Evolutionary conservation across 768 basidiomycete species (phyloP).

Genomic region (Rhizopogon sp.): DNA sequence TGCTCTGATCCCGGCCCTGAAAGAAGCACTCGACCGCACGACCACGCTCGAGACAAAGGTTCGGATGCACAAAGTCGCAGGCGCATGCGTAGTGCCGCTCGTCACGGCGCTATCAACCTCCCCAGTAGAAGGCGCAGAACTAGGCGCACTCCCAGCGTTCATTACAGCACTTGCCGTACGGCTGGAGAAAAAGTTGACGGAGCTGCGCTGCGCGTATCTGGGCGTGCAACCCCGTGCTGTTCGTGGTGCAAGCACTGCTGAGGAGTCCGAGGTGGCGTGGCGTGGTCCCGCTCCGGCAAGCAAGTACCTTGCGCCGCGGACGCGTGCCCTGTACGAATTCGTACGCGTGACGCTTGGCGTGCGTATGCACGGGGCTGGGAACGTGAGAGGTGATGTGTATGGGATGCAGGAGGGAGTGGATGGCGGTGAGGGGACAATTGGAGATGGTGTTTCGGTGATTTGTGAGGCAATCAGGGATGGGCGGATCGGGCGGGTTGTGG

Average conservation of each 20-base stretch:
- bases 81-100: slow-evolving; percentile 53
- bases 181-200: slow-evolving; percentile 17
- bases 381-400: slow-evolving; percentile 52
- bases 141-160: slow-evolving; percentile 20
- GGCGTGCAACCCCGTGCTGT: slow-evolving; percentile 18
- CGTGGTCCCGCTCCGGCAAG: slow-evolving; percentile 65
- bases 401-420: slow-evolving; percentile 55
- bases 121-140: slow-evolving; percentile 11
- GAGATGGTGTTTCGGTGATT: slow-evolving; percentile 68
- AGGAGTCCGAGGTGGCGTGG: slow-evolving; percentile 28
- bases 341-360: slow-evolving; percentile 70
- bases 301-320: slow-evolving; percentile 43
- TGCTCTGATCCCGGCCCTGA: slow-evolving; percentile 37
- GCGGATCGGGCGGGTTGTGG: slow-evolving; percentile 54
- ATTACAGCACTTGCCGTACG: slow-evolving; percentile 11
- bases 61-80: slow-evolving; percentile 70
- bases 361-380: slow-evolving; percentile 76
- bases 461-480: slow-evolving; percentile 80
- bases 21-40: slow-evolving; percentile 54
- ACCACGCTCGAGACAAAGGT: slow-evolving; percentile 65
- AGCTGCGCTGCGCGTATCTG: slow-evolving; percentile 25
- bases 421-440: slow-evolving; percentile 44
- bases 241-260: slow-evolving; percentile 6
- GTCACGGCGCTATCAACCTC: slow-evolving; percentile 38
- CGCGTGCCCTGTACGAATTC: slow-evolving; percentile 72